Evolutionary conservation across 129 eudicot species (phyloP).

Genomic region (Tagetes patula): DNA sequence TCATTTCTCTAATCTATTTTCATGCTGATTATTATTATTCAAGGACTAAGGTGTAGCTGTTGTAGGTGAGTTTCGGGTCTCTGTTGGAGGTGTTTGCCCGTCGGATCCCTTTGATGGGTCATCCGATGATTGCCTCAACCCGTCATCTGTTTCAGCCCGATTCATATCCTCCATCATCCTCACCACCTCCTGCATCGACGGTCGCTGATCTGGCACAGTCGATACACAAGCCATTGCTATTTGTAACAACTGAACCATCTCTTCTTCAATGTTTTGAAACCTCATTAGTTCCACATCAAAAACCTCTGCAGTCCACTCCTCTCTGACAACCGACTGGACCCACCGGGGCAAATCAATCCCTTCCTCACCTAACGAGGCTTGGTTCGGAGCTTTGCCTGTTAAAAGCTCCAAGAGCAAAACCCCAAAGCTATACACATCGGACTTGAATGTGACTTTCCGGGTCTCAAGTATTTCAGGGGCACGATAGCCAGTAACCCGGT

Average conservation of each 20-base stretch:
- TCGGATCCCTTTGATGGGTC: constrained; percentile 17
- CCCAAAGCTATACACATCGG: constrained; percentile 18
- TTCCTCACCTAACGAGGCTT: constrained; percentile 14
- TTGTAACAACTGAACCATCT: constrained; percentile 12
- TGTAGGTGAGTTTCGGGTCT: constrained; percentile 3
- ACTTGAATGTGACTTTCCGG: constrained; percentile 10
- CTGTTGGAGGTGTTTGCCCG: constrained; percentile 8
- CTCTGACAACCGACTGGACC: constrained; percentile 6
- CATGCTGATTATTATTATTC: constrained; percentile 5
- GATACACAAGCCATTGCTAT: constrained; percentile 16
- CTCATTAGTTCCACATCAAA: constrained; percentile 14
- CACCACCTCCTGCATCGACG: constrained; percentile 13
- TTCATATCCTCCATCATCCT: constrained; percentile 23
- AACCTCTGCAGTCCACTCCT: constrained; percentile 1
- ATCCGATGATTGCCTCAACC: constrained; percentile 16
- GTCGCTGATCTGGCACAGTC: constrained; percentile 11
- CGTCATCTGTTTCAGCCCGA: constrained; percentile 13
- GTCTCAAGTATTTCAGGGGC: constrained; percentile 16
- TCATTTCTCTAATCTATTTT: constrained; percentile 35
- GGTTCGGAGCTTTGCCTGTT: constrained; percentile 17
- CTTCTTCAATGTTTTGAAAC: constrained; percentile 12
- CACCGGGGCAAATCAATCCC: constrained; percentile 9
- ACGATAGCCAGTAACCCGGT: constrained; percentile 9
- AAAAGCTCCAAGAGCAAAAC: constrained; percentile 16
- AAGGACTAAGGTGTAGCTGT: background rate